These are phyloP conservation scores for Cytospora schulzeri DNA, from an alignment of 2,329 filamentous ascomycete species.

Conservation along the genomic window DNA sequence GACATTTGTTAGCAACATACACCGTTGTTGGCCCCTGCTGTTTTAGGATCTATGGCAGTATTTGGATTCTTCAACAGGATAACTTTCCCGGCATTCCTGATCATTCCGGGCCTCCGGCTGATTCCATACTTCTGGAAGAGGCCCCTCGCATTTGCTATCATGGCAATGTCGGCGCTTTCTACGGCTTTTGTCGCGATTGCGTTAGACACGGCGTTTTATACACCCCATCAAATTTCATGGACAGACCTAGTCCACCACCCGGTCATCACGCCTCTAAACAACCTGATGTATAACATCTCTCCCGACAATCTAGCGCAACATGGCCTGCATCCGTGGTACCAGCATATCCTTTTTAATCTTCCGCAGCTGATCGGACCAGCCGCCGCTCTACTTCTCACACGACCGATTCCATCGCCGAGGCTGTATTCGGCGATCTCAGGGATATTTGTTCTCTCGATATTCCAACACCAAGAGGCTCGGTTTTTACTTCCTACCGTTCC, in stretches of 20 bases:
- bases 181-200: constrained; percentile 74
- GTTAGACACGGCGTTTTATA: constrained; percentile 85
- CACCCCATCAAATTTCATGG: constrained; percentile 63
- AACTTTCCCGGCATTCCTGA: constrained; percentile 90
- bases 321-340: constrained; percentile 77
- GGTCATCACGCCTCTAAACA: constrained; percentile 76
- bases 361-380: constrained; percentile 74
- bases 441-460: constrained; percentile 69
- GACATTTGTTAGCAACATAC: constrained; percentile 63
- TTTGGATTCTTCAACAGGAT: constrained; percentile 95
- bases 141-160: constrained; percentile 62
- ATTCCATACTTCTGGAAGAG: constrained; percentile 80
- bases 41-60: constrained; percentile 79
- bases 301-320: constrained; percentile 72
- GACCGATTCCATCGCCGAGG: constrained; percentile 60
- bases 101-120: constrained; percentile 80
- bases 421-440: constrained; percentile 76
- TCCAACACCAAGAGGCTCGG: constrained; percentile 79
- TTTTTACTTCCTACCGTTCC: constrained; percentile 77
- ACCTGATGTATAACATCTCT: constrained; percentile 73
- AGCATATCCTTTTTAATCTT: constrained; percentile 72
- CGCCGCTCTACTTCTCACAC: constrained; percentile 59
- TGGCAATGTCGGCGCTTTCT: constrained; percentile 65
- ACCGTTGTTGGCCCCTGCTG: constrained; percentile 72
- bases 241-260: constrained; percentile 64